Percentiles rank a stretch among this genome's conserved stretches.
Conservation (phyloP, 1,284 basidiomycete genomes). For the Sanguinoderma infundibulare region DNA sequence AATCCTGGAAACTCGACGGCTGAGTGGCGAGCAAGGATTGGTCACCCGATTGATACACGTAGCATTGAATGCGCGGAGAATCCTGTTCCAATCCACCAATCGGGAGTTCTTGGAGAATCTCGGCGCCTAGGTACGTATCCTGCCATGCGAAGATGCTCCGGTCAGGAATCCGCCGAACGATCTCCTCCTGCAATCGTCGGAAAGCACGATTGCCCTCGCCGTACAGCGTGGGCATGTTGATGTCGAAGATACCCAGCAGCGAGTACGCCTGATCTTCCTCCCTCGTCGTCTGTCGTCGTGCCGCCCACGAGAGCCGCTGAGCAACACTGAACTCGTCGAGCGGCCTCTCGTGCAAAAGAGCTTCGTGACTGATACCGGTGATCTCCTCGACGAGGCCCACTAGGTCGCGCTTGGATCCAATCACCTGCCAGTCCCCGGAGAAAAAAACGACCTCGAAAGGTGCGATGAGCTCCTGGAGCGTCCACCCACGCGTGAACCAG, state of each 20-base stretch:
- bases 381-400: background rate
- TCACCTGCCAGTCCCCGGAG: background rate
- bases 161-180: background rate
- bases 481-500: too few relatives aligned
- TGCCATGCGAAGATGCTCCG: constrained; percentile 1
- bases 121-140: too few relatives aligned
- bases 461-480: constrained; percentile 7
- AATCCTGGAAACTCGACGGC: too few relatives aligned
- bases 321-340: background rate
- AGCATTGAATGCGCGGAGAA: background rate
- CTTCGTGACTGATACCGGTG: background rate
- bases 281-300: background rate
- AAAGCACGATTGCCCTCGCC: constrained; percentile 4
- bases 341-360: background rate
- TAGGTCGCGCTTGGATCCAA: background rate
- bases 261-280: constrained; percentile 10
- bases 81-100: too few relatives aligned
- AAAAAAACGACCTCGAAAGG: background rate
- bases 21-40: too few relatives aligned
- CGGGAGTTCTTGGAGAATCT: too few relatives aligned
- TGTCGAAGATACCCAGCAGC: constrained; percentile 1
- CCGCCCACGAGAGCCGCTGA: constrained; percentile 3
- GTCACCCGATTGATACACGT: too few relatives aligned
- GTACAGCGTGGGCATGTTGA: constrained; percentile 7
- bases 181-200: constrained; percentile 6